A percentile compares a stretch with the other conserved stretches of the same genome.
Evolutionary conservation across 2,329 filamentous ascomycete species (phyloP).

Genomic region (Penicillium sp.): DNA sequence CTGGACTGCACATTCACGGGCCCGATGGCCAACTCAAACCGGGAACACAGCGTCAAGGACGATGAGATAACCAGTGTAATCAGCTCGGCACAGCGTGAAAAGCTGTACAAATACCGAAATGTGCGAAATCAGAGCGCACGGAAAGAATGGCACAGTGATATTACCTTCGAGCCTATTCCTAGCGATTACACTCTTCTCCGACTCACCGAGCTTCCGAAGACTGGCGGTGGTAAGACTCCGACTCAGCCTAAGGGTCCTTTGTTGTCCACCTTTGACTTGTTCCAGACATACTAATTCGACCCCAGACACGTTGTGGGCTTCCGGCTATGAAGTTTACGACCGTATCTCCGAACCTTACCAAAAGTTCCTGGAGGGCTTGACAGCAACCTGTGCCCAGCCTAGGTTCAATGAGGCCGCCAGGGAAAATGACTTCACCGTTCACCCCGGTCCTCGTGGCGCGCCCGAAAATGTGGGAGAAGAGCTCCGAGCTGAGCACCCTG

Average conservation of each 20-base stretch:
- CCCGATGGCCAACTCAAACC: slow-evolving; percentile 48
- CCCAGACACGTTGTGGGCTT: slow-evolving; percentile 45
- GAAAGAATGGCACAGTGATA: slow-evolving; percentile 49
- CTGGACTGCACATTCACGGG: slow-evolving; percentile 48
- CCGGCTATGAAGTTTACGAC: slow-evolving; percentile 44
- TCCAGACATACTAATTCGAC: neutral
- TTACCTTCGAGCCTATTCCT: slow-evolving; percentile 48
- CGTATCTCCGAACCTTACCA: slow-evolving; percentile 38
- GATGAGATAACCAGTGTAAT: slow-evolving; percentile 52
- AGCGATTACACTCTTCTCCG: slow-evolving; percentile 49
- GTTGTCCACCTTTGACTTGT: no score
- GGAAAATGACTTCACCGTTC: slow-evolving; percentile 29
- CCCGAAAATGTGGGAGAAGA: slow-evolving; percentile 55
- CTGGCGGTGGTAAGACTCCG: slow-evolving; percentile 43
- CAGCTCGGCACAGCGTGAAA: slow-evolving; percentile 41
- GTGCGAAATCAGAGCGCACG: slow-evolving; percentile 30
- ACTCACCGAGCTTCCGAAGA: slow-evolving; percentile 42
- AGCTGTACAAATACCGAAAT: slow-evolving; percentile 39
- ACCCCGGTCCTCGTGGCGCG: slow-evolving; percentile 43
- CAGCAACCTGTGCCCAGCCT: slow-evolving; percentile 34
- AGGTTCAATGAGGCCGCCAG: slow-evolving; percentile 30
- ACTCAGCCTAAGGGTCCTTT: no score
- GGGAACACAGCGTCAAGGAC: slow-evolving; percentile 46
- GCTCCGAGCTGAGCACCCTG: slow-evolving; percentile 46
- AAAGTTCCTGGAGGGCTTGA: slow-evolving; percentile 40